Evolutionary conservation across 805 yeast genomes (phyloP).

Genomic region (Candida cerambycidarum): DNA sequence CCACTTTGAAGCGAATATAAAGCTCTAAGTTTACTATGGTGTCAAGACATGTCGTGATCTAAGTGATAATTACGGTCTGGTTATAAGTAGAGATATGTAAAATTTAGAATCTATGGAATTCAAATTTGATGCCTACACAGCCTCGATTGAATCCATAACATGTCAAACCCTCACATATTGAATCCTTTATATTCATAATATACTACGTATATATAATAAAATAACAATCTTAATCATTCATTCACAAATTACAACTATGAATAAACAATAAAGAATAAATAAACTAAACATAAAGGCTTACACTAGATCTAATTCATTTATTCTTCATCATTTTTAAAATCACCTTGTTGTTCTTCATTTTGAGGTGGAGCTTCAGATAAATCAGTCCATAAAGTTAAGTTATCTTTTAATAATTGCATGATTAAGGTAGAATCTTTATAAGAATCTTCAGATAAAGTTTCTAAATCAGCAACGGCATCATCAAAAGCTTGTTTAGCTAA

Average conservation of each 20-base stretch:
- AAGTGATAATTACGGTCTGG: too few relatives aligned
- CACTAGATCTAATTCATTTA: conserved; percentile 7
- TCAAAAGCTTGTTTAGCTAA: conserved; percentile 98
- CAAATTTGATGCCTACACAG: neutral
- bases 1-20: too few relatives aligned
- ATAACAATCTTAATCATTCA: conserved; percentile 13
- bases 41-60: too few relatives aligned
- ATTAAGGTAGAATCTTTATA: conserved; percentile 98
- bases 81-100: too few relatives aligned
- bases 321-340: conserved; percentile 18
- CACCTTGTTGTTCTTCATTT: conserved; percentile 29
- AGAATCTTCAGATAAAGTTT: conserved; percentile 95
- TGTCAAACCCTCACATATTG: neutral
- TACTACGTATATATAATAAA: conserved; percentile 9
- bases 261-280: conserved; percentile 4
- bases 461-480: conserved; percentile 98
- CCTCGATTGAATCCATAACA: too few relatives aligned
- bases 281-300: conserved; percentile 4
- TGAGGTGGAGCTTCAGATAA: conserved; percentile 73
- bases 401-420: conserved; percentile 98
- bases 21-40: too few relatives aligned
- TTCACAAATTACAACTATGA: conserved; percentile 7
- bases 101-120: too few relatives aligned
- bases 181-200: conserved; percentile 7
- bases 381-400: conserved; percentile 97